Evolutionary conservation across 306 rosid genomes (phyloP), one percentile per base, ranked within the genome.

Genomic region (Elaeagnus macrophylla): DNA sequence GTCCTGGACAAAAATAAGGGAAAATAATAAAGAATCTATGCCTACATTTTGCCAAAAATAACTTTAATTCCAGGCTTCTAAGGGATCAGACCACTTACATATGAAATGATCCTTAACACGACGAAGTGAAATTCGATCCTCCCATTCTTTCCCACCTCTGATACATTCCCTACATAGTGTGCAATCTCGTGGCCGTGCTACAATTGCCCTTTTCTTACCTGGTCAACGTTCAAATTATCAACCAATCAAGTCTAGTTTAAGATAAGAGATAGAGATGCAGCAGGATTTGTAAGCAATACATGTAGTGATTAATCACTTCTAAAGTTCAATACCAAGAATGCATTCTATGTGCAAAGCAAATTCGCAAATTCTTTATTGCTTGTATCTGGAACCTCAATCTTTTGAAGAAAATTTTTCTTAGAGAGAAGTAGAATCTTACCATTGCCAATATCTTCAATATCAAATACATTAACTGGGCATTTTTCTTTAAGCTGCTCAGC

Each of bases 151-250:
- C n/a, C 84, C 96, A 11, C 77, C 97, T 82, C 96, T 80, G 58
- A 91, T 82, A 75, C 97, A 91, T 71, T 91, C 97, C 77, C 97
- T 82, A 68, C 96, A 91, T 37, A 86, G 71, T 64, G 96, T 91
- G 81, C 97, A 91, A 6, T 65, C 75, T 60, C 97, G 77, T 7
- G 97, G 89, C 12, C 66, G 78, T 48, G 73, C 80, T 51, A 78
- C 95, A 7, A 53, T 80, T 47, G 94, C 88, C 78, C 74, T 86
- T 70, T 64, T 83, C 68, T 48, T 80, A 53, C 94, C 97, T 91
- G 67, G 59, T 44, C 66, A 72, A 39, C 56, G 61, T 12, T 49
- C 67, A 75, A 62, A 66, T 40, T 57, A 64, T 46, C 53, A 63
- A 44, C 40, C 47, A 44, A 32, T 3, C 41, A 66, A 48, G 41